phyloP scores from a whole-genome alignment of 331 rosid species.

The Quercus tomentella region DNA sequence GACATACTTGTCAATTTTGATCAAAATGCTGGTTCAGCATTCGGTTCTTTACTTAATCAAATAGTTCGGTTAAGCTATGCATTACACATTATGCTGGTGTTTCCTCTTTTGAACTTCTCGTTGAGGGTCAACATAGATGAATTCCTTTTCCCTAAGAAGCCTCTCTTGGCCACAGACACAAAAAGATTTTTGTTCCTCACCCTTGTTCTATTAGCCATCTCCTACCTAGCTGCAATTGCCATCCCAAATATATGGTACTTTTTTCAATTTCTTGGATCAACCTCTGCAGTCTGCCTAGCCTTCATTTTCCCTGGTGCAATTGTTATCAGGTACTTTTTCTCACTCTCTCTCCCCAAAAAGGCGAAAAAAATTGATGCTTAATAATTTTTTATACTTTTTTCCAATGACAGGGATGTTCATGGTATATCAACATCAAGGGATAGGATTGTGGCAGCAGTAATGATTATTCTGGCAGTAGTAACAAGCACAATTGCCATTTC shows the following conservation, averaged over 20 bases:
- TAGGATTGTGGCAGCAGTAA: constrained; percentile 50
- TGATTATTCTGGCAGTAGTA: constrained; percentile 60
- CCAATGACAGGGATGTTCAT: constrained; percentile 57
- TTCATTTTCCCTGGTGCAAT: constrained; percentile 83
- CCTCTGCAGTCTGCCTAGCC: constrained; percentile 78
- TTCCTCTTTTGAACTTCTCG: constrained; percentile 79
- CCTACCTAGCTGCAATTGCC: constrained; percentile 79
- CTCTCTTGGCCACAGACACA: constrained; percentile 49
- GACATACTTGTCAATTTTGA: constrained; percentile 88
- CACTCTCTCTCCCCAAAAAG: neutral
- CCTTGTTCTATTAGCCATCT: constrained; percentile 44
- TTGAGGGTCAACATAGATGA: constrained; percentile 82
- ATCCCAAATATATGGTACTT: constrained; percentile 87
- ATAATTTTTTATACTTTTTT: constrained; percentile 1
- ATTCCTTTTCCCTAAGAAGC: constrained; percentile 55
- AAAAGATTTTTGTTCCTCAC: constrained; percentile 68
- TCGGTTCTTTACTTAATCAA: constrained; percentile 59
- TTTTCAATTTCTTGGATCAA: constrained; percentile 88
- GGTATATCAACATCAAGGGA: constrained; percentile 68
- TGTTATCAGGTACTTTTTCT: constrained; percentile 59
- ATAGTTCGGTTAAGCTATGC: constrained; percentile 89
- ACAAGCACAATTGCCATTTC: constrained; percentile 76
- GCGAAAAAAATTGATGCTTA: neutral
- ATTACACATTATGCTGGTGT: constrained; percentile 80
- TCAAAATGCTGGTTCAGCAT: constrained; percentile 42